phyloP scores from a whole-genome alignment of 2,329 filamentous ascomycete species.

The Thermothelomyces thermophilus region DNA sequence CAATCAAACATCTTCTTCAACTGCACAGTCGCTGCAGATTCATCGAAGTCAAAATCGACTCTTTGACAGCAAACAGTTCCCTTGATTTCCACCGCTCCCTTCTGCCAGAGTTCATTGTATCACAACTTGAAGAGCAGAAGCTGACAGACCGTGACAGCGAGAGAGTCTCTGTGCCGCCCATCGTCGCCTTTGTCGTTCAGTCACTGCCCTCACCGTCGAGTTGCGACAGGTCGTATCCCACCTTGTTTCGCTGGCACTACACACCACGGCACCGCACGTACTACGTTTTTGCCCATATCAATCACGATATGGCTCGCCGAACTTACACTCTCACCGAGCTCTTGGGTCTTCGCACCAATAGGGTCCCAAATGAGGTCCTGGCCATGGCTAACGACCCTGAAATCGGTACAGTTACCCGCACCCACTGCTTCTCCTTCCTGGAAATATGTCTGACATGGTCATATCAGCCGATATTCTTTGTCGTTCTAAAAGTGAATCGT shows the following conservation, averaged over 20 bases:
- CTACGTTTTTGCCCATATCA: slow-evolving; percentile 36
- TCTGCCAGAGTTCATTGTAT: slow-evolving; percentile 33
- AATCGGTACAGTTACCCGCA: slow-evolving; percentile 32
- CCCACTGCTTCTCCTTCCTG: background rate
- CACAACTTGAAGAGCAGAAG: slow-evolving; percentile 36
- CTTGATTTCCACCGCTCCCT: background rate
- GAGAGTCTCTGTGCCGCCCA: slow-evolving; percentile 26
- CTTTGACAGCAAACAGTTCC: background rate
- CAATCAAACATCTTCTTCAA: slow-evolving; percentile 17
- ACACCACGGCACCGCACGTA: slow-evolving; percentile 32
- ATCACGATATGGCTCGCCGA: slow-evolving; percentile 36
- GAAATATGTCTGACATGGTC: background rate
- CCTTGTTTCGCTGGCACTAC: slow-evolving; percentile 35
- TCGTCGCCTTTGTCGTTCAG: slow-evolving; percentile 30
- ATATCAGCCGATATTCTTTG: slow-evolving; percentile 27
- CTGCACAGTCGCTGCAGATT: slow-evolving; percentile 7
- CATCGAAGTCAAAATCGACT: slow-evolving; percentile 12
- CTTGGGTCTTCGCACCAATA: slow-evolving; percentile 32
- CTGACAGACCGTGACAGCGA: slow-evolving; percentile 31
- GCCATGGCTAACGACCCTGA: slow-evolving; percentile 29
- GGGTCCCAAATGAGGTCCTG: slow-evolving; percentile 1
- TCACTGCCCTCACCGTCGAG: slow-evolving; percentile 24
- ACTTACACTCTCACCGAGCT: slow-evolving; percentile 41
- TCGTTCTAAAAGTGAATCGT: slow-evolving; percentile 18
- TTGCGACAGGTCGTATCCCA: slow-evolving; percentile 29